Evolutionary conservation across 768 basidiomycete genomes (phyloP).

Genomic region (Lactifluus rugatus): DNA sequence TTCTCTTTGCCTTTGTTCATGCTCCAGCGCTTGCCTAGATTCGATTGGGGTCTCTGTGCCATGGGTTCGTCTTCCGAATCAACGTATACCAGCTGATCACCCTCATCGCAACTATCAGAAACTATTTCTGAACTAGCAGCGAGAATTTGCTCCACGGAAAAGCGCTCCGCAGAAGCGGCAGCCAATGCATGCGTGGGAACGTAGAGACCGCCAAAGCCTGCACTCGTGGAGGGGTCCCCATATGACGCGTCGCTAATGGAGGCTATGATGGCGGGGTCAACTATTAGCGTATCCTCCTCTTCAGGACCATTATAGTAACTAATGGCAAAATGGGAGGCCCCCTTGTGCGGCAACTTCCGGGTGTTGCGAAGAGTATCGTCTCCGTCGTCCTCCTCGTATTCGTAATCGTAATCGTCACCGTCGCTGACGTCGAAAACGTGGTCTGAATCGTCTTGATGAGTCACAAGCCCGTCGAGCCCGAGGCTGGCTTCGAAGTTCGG

Average conservation of each 20-base stretch:
- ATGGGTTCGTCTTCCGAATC: conserved; percentile 8
- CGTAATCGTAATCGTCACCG: conserved; percentile 34
- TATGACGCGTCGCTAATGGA: conserved; percentile 33
- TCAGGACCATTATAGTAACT: conserved; percentile 14
- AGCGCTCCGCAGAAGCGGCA: conserved; percentile 47
- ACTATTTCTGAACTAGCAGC: conserved; percentile 23
- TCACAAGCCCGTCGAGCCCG: conserved; percentile 10
- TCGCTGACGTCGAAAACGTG: conserved; percentile 37
- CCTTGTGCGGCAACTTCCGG: conserved; percentile 1
- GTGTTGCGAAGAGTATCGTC: neutral
- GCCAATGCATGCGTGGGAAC: conserved; percentile 34
- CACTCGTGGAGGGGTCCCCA: conserved; percentile 23
- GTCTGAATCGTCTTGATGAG: conserved; percentile 14
- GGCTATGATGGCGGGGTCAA: conserved; percentile 44
- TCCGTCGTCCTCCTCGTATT: conserved; percentile 24
- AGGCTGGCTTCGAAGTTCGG: conserved; percentile 50
- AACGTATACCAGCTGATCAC: neutral
- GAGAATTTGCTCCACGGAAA: conserved; percentile 23
- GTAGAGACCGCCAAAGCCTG: conserved; percentile 26
- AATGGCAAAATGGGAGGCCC: neutral
- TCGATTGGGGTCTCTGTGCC: conserved; percentile 22
- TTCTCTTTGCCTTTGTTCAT: conserved; percentile 23
- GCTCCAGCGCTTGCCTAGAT: conserved; percentile 30
- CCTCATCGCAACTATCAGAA: conserved; percentile 1
- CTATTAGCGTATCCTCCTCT: conserved; percentile 34